Evolutionary conservation across 306 rosid genomes (phyloP).

Genomic region (Ormosia semicastrata): DNA sequence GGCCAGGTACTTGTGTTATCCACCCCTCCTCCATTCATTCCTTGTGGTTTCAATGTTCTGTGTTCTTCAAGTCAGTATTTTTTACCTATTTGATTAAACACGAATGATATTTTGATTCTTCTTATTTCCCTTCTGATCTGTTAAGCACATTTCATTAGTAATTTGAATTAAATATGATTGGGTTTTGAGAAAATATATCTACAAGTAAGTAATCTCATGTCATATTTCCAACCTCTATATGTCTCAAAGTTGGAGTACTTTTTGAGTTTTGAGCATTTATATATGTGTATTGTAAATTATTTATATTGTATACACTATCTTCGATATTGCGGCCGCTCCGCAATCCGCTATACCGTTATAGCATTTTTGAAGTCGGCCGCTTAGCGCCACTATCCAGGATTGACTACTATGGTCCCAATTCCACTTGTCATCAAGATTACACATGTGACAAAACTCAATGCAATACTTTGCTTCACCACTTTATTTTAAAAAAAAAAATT

Average conservation of each 20-base stretch:
- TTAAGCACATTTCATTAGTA: neutral
- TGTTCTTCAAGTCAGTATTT: neutral
- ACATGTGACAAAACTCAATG: neutral
- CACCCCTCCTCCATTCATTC: neutral
- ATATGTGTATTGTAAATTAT: neutral
- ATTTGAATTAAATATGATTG: neutral
- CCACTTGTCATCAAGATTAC: neutral
- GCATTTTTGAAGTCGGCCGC: neutral
- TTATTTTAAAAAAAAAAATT: neutral
- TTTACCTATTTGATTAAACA: neutral
- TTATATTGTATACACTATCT: neutral
- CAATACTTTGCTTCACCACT: constrained; percentile 13
- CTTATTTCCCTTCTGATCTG: neutral
- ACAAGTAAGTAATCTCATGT: neutral
- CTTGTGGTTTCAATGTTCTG: neutral
- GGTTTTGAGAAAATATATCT: neutral
- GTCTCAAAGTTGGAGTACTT: neutral
- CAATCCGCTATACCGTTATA: neutral
- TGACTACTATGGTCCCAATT: neutral
- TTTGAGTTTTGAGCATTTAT: neutral
- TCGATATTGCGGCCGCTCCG: neutral
- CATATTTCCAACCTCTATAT: neutral
- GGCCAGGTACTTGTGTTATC: neutral
- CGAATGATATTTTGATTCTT: neutral
- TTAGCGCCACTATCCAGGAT: neutral